Conservation (phyloP, 2,329 filamentous ascomycete genomes). For the Fusarium sterilihyphosum region DNA sequence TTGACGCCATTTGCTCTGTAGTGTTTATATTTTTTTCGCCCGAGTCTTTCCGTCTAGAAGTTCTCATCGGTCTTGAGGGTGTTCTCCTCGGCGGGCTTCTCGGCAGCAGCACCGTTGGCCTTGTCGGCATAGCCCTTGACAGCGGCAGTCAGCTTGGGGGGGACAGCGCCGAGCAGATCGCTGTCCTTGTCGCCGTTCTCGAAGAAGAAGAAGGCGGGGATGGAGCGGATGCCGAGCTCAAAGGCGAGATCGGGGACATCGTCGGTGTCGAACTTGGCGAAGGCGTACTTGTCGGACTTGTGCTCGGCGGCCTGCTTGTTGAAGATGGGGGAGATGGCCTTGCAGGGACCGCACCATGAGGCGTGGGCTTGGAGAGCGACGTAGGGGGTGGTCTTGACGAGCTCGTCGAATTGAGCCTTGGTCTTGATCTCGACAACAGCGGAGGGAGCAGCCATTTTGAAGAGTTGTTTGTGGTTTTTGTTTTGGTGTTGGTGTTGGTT, state of each 20-base stretch:
- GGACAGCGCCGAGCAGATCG: constrained; percentile 54
- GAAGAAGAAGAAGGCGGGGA: constrained; percentile 71
- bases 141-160: constrained; percentile 46
- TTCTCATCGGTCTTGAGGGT: constrained; percentile 35
- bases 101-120: constrained; percentile 11
- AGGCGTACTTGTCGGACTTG: constrained; percentile 57
- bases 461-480: background rate
- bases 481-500: background rate
- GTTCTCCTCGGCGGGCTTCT: constrained; percentile 19
- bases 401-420: constrained; percentile 58
- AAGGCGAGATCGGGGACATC: constrained; percentile 59
- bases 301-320: constrained; percentile 54
- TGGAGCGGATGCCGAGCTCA: constrained; percentile 62
- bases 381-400: constrained; percentile 59
- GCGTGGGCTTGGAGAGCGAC: constrained; percentile 68
- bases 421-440: constrained; percentile 51
- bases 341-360: constrained; percentile 70
- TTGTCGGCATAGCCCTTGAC: constrained; percentile 39
- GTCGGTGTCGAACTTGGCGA: constrained; percentile 70
- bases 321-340: constrained; percentile 66
- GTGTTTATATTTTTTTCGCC: background rate
- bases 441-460: constrained; percentile 42
- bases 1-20: constrained; percentile 9
- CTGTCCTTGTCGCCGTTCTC: constrained; percentile 61
- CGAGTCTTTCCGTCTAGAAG: constrained; percentile 13